These are phyloP conservation scores for Seminavis robusta DNA, from an alignment of 108 stramenopile species.

Conservation along the genomic window DNA sequence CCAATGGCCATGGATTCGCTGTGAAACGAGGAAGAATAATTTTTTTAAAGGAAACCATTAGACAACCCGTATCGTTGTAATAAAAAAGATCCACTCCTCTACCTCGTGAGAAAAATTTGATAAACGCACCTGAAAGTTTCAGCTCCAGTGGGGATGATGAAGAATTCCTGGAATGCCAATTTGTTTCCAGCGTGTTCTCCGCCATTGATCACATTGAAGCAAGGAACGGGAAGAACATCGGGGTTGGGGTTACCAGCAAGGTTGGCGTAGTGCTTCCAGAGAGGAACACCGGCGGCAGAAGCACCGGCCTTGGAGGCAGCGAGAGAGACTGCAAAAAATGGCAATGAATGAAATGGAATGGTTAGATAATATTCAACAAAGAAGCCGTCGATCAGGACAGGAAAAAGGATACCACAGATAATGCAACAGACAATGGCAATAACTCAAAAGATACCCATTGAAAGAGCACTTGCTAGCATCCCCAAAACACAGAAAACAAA, in stretches of 20 bases:
- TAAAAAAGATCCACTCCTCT: no score
- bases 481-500: neutral
- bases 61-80: no score
- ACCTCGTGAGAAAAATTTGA: no score
- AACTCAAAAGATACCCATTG: no score
- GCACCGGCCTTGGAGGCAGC: constrained; percentile 98
- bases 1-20: constrained; percentile 97
- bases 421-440: no score
- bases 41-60: neutral
- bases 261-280: constrained; percentile 99
- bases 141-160: constrained; percentile 98
- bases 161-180: constrained; percentile 99
- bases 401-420: no score
- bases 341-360: constrained; percentile 1
- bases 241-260: constrained; percentile 94
- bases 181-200: constrained; percentile 99
- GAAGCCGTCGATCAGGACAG: no score
- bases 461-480: no score
- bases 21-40: neutral
- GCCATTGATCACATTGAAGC: constrained; percentile 99
- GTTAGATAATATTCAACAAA: neutral
- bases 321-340: constrained; percentile 74
- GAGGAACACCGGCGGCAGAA: constrained; percentile 92
- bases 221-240: constrained; percentile 94
- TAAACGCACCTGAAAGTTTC: constrained; percentile 87